Percentiles rank a stretch among this genome's conserved stretches.
Evolutionary conservation across 2,329 filamentous ascomycete species (phyloP).

Genomic region (Mycosphaerelloides madeirae): DNA sequence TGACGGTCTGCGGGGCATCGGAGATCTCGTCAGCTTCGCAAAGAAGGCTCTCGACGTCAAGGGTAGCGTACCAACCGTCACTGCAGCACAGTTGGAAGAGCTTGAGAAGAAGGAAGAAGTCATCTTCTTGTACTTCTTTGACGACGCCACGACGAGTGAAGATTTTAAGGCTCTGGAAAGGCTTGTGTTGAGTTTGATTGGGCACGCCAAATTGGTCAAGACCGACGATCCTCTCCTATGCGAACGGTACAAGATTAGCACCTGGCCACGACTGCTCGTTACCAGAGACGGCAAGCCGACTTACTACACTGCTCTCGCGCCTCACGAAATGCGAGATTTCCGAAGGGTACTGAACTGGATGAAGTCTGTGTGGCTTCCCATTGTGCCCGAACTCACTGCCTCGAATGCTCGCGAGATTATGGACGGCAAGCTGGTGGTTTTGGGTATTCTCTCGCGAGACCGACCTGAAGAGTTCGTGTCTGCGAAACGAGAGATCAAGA

Average conservation of each 20-base stretch:
- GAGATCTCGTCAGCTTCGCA: conserved; percentile 82
- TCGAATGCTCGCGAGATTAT: conserved; percentile 92
- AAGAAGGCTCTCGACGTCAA: conserved; percentile 78
- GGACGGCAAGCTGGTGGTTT: conserved; percentile 89
- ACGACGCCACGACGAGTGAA: conserved; percentile 86
- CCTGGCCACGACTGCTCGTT: conserved; percentile 90
- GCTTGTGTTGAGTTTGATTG: conserved; percentile 80
- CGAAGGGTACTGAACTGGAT: conserved; percentile 83
- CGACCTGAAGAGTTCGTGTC: conserved; percentile 72
- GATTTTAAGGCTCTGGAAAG: conserved; percentile 87
- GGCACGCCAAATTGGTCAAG: conserved; percentile 88
- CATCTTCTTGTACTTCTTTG: conserved; percentile 96
- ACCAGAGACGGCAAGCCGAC: conserved; percentile 82
- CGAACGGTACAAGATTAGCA: conserved; percentile 88
- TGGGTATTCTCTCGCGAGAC: conserved; percentile 78
- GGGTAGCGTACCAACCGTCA: conserved; percentile 73
- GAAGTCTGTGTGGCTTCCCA: conserved; percentile 91
- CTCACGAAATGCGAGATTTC: conserved; percentile 87
- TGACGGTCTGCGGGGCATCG: conserved; percentile 81
- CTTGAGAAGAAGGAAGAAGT: conserved; percentile 92
- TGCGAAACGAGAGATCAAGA: conserved; percentile 87
- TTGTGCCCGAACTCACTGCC: conserved; percentile 88
- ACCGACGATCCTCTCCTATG: conserved; percentile 72
- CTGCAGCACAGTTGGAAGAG: conserved; percentile 68
- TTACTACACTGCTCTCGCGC: conserved; percentile 83